Evolutionary conservation across 352 stramenopile genomes (phyloP).

Genomic region (Phytophthora tentaculata): DNA sequence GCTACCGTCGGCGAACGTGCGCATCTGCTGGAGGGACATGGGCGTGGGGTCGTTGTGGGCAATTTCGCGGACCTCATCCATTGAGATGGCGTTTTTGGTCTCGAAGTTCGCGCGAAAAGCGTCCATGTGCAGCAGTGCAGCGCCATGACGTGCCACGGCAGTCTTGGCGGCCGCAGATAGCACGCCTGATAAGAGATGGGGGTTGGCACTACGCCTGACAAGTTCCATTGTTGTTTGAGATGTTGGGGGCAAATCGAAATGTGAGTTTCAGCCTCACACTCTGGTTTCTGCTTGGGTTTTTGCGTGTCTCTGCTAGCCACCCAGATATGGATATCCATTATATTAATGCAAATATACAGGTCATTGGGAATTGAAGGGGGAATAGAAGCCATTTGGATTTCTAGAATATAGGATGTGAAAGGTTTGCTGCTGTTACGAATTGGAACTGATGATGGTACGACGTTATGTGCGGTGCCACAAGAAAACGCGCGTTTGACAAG

Average conservation of each 20-base stretch:
- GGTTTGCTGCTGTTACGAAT: not conserved
- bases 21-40: slow-evolving; percentile 81
- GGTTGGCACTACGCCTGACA: slow-evolving; percentile 21
- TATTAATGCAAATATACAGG: not conserved
- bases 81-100: slow-evolving; percentile 44
- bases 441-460: not conserved
- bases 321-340: not conserved
- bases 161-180: slow-evolving; percentile 18
- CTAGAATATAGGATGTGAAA: not conserved
- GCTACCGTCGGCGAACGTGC: slow-evolving; percentile 62
- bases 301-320: slow-evolving; percentile 5
- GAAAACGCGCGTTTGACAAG: slow-evolving; percentile 30
- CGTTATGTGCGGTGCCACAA: slow-evolving; percentile 20
- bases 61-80: slow-evolving; percentile 67
- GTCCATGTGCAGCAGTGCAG: slow-evolving; percentile 23
- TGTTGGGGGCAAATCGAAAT: slow-evolving; percentile 20
- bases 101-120: slow-evolving; percentile 27
- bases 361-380: not conserved
- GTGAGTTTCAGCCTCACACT: not conserved
- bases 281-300: slow-evolving; percentile 14
- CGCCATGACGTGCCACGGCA: slow-evolving; percentile 15
- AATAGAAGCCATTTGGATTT: not conserved
- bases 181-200: slow-evolving; percentile 19
- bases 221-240: slow-evolving; percentile 20
- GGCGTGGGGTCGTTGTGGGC: slow-evolving; percentile 60